phyloP scores from a whole-genome alignment of 345 rosid species.

The Balakata baccata region DNA sequence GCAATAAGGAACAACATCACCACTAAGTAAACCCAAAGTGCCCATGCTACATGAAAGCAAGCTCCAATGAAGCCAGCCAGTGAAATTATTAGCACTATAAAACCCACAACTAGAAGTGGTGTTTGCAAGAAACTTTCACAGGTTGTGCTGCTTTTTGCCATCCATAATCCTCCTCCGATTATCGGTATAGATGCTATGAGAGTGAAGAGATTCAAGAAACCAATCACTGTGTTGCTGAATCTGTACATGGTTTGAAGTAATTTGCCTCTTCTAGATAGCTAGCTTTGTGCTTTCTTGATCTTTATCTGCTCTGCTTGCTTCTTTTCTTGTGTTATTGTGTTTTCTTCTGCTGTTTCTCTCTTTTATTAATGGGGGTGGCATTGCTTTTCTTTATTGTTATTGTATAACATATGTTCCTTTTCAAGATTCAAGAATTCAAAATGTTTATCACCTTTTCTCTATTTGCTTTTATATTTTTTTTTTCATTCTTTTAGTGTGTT shows the following conservation, averaged over 20 bases:
- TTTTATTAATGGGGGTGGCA: slow-evolving; percentile 24
- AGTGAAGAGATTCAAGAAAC: slow-evolving; percentile 74
- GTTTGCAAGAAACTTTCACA: slow-evolving; percentile 85
- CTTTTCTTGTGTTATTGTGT: slow-evolving; percentile 18
- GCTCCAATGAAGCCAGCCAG: slow-evolving; percentile 90
- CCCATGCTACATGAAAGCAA: slow-evolving; percentile 75
- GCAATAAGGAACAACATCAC: slow-evolving; percentile 74
- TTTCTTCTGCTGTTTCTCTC: slow-evolving; percentile 19
- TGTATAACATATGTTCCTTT: background rate
- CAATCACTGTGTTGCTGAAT: slow-evolving; percentile 77
- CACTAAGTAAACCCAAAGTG: slow-evolving; percentile 84
- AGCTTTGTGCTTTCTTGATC: background rate
- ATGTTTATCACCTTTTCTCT: slow-evolving; percentile 26
- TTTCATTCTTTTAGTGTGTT: slow-evolving; percentile 8
- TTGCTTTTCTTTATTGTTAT: slow-evolving; percentile 27
- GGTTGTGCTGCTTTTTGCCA: slow-evolving; percentile 73
- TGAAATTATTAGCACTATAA: slow-evolving; percentile 64
- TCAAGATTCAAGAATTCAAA: slow-evolving; percentile 30
- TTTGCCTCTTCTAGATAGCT: background rate
- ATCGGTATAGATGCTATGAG: slow-evolving; percentile 79
- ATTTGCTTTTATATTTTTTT: slow-evolving; percentile 22
- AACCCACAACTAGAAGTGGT: slow-evolving; percentile 73
- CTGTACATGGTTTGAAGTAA: slow-evolving; percentile 45
- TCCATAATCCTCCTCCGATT: slow-evolving; percentile 85
- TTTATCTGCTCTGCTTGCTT: background rate